Evolutionary conservation across 345 rosid species (phyloP), one percentile per base, ranked within the genome.

Genomic region (Aquilaria yunnanensis): DNA sequence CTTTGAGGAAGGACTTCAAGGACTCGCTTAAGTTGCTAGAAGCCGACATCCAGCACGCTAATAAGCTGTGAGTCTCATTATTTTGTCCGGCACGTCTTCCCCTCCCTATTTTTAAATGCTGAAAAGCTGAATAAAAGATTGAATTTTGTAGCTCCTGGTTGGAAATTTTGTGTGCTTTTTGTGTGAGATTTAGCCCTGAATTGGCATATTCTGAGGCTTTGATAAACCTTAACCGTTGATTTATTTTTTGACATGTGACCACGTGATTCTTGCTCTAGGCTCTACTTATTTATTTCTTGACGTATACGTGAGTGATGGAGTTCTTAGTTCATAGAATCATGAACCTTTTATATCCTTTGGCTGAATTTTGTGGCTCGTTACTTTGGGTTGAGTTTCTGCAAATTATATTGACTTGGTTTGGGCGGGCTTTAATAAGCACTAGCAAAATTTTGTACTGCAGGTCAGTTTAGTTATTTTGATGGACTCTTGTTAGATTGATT

Each of bases 1-100:
- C 84, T 55, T 75, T 79, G 89, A 70, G 85, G 55, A 84, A 79
- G 70, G 67, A 87, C 10, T 80, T 78, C 59, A 80, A 74, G 74
- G 89, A 84, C 73, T 84, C 89, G 33, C 76, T 84, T 47, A 79
- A 81, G 68, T 81, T 73, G 50, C 84, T 84, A n/a, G 89, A 84
- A 79, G 89, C 89, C 67, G 89, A 84, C 70, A 81, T 84, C 31
- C 89, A 84, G 62, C 86, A 84, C 66, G 89, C 89, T 41, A 84
- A 84, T 58, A 79, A 81, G 51, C 78, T 84, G 89, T 84, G 72
- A 71, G 84, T 60, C 10, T 52, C 33, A 16, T 47, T 43, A 16
- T 16, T 16, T 16, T 16, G 16, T 16, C 16, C 16, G 16, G 16
- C 16, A 16, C 16, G 16, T 16, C 16, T 16, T 16, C 16, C 16